phyloP scores from a whole-genome alignment of 1,284 basidiomycete genomes.

The Cryptococcus amylolentus region DNA sequence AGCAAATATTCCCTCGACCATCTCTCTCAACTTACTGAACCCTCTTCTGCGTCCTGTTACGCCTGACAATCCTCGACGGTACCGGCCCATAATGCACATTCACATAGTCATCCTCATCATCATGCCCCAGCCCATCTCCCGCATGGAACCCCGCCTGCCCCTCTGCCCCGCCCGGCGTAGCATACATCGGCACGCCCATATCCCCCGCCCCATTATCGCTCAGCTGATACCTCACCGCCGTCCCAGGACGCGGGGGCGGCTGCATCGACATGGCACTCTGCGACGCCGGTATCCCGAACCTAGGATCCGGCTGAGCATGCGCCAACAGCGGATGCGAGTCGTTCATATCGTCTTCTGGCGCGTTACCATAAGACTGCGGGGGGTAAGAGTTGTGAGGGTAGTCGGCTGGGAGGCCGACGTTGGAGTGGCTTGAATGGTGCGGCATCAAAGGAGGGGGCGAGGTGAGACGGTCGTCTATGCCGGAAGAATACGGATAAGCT shows the following conservation, averaged over 20 bases:
- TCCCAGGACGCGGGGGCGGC: background rate
- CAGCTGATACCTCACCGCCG: slow-evolving; percentile 25
- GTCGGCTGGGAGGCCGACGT: background rate
- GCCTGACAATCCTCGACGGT: slow-evolving; percentile 75
- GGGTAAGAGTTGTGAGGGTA: slow-evolving; percentile 12
- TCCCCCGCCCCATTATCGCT: slow-evolving; percentile 20
- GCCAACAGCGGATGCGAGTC: slow-evolving; percentile 39
- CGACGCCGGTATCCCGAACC: slow-evolving; percentile 26
- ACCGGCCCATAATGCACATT: slow-evolving; percentile 69
- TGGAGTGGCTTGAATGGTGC: slow-evolving; percentile 20
- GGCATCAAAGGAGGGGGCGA: slow-evolving; percentile 39
- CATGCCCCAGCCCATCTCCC: slow-evolving; percentile 4
- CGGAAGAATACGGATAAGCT: slow-evolving; percentile 16
- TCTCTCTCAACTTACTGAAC: slow-evolving; percentile 59
- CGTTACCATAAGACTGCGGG: slow-evolving; percentile 10
- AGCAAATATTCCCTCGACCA: background rate
- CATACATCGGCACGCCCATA: slow-evolving; percentile 23
- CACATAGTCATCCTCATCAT: slow-evolving; percentile 36
- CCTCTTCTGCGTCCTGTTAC: slow-evolving; percentile 87
- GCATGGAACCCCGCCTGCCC: slow-evolving; percentile 9
- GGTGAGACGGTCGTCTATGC: slow-evolving; percentile 28
- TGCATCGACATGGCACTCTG: slow-evolving; percentile 16
- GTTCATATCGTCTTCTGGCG: slow-evolving; percentile 32
- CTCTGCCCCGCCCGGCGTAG: slow-evolving; percentile 9
- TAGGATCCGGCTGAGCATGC: slow-evolving; percentile 29